Base-by-base conservation (phyloP, 1,139 yeast genomes). In the Hanseniaspora uvarum region DNA sequence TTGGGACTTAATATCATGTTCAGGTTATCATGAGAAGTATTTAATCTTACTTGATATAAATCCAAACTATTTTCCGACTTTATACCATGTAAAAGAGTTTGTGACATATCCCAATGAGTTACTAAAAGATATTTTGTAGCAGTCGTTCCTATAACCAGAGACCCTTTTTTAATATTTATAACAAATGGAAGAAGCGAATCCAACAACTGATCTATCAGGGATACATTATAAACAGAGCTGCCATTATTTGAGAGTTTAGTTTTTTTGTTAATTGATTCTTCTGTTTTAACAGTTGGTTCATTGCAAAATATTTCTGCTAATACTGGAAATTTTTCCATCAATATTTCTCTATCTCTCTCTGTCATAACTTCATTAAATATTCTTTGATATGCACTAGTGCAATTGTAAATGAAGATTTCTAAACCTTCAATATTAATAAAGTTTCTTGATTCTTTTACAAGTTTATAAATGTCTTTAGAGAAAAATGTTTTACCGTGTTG, bases 321-420 rank as follows among this genome's bases (percentile, higher is more conserved):
- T 4, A 19, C 21, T 6, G 56, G 56, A 28, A 19, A 54, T 21
- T 40, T 31, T 28, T 54, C 44, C 19, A 19, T 39, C 36, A 62
- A 62, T n/a, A 58, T 56, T 3, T 56, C 59, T 51, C 61, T 64
- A 39, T 62, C 67, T 19, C 59, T 61, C 45, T 67, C 64, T 11
- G 71, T 63, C 41, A 80, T 67, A 39, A 70, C 39, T 5, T 45
- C 65, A 23, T 76, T 76, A 59, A 80, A 64, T 21, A 87, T 77
- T 53, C 74, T 74, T 50, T 86, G 92, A 65, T 85, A 92, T 0
- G 95, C 92, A 23, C 72, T 72, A 0, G 86, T 78, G 61, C 94
- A 73, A 66, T 92, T 92, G 66, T 84, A 88, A 57, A 84, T 70
- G 64, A 87, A 92, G 52, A 85, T 70, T 64, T 92, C 98, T 2